A percentile compares a stretch with the other conserved stretches of the same genome.
These are phyloP conservation scores for Cutaneotrichosporon sp. DNA, from an alignment of 1,284 basidiomycete genomes.

Conservation along the genomic window DNA sequence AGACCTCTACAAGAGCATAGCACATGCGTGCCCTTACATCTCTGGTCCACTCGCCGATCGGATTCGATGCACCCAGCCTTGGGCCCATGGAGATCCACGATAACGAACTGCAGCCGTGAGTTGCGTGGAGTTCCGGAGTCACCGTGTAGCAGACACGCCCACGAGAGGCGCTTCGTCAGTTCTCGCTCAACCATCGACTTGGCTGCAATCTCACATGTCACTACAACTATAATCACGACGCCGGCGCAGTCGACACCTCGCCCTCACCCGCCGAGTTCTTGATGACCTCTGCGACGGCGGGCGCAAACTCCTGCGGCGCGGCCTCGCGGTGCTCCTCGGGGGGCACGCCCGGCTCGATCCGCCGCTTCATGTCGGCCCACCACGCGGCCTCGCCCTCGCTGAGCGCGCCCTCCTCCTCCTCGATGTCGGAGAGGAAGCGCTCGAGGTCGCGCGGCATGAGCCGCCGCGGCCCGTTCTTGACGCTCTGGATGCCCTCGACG, in stretches of 20 bases:
- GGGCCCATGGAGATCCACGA: too few species aligned
- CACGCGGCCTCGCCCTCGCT: constrained; percentile 17
- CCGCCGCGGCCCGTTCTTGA: constrained; percentile 20
- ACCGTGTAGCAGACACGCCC: too few species aligned
- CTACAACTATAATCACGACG: too few species aligned
- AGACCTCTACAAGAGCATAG: too few species aligned
- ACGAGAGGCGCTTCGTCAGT: too few species aligned
- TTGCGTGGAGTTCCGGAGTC: too few species aligned
- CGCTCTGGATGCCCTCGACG: constrained; percentile 14
- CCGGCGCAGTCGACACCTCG: background rate
- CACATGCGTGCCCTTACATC: too few species aligned
- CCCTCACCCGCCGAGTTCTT: background rate
- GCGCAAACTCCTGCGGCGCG: constrained; percentile 8
- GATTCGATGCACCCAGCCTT: too few species aligned
- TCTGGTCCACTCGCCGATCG: too few species aligned
- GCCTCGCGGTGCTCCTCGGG: constrained; percentile 12
- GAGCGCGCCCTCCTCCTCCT: constrained; percentile 34
- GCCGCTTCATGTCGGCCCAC: constrained; percentile 19
- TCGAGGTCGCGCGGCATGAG: constrained; percentile 30
- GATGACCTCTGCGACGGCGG: constrained; percentile 1
- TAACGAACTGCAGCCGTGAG: too few species aligned
- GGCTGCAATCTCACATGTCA: too few species aligned
- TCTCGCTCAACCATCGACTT: too few species aligned
- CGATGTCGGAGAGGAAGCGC: constrained; percentile 39
- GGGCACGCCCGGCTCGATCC: constrained; percentile 11